Percentiles rank a stretch among this genome's conserved stretches.
Evolutionary conservation across 139 green algal species (phyloP).

Genomic region (Asterochloris sp.): DNA sequence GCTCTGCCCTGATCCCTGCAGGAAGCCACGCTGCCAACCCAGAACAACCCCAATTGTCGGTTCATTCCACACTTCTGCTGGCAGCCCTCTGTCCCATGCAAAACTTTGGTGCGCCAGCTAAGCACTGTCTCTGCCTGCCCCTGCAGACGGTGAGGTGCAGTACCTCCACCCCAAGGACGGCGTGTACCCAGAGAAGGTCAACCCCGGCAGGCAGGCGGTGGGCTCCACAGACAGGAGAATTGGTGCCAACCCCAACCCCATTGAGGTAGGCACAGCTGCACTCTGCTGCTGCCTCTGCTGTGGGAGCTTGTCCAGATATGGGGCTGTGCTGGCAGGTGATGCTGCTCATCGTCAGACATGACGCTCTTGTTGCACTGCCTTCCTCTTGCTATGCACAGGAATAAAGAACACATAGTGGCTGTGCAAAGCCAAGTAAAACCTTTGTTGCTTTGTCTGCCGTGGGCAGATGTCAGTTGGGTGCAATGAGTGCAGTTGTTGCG

Average conservation of each 20-base stretch:
- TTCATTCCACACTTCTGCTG: too few species aligned
- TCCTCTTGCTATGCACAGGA: background rate
- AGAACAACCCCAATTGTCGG: too few species aligned
- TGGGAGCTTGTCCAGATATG: background rate
- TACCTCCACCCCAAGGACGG: slow-evolving; percentile 99
- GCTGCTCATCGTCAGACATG: background rate
- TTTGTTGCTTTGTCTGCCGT: too few species aligned
- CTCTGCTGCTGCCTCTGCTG: background rate
- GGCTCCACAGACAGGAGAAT: slow-evolving; percentile 94
- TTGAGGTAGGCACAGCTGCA: slow-evolving; percentile 39
- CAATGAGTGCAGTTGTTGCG: too few species aligned
- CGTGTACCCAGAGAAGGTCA: slow-evolving; percentile 99
- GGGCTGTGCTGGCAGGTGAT: background rate
- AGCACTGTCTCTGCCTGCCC: slow-evolving; percentile 56
- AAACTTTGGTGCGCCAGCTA: too few species aligned
- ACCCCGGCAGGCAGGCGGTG: slow-evolving; percentile 77
- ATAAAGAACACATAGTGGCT: background rate
- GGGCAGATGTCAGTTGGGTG: too few species aligned
- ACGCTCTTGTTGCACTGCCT: background rate
- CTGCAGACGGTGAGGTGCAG: slow-evolving; percentile 91
- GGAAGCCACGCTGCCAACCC: too few species aligned
- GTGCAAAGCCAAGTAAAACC: background rate
- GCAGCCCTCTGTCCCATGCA: too few species aligned
- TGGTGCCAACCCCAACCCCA: slow-evolving; percentile 92
- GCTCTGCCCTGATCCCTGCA: too few species aligned